These are phyloP conservation scores for Stromatinia cepivora DNA, from an alignment of 2,329 filamentous ascomycete genomes.

Conservation along the genomic window DNA sequence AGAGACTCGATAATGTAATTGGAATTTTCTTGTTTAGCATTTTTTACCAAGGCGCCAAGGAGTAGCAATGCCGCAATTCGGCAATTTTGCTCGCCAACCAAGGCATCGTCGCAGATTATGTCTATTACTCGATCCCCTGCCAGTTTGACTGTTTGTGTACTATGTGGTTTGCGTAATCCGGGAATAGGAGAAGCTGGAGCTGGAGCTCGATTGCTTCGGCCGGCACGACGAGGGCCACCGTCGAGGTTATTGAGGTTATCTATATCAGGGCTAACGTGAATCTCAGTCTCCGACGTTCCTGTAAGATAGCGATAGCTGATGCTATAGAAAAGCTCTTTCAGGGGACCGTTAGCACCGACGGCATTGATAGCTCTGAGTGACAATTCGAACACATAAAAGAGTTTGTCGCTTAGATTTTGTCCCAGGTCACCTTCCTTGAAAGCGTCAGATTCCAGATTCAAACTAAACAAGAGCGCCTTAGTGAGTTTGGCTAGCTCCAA, in stretches of 20 bases:
- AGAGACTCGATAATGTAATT: constrained; percentile 76
- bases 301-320: constrained; percentile 86
- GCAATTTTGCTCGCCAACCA: constrained; percentile 76
- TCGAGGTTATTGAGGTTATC: background rate
- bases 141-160: constrained; percentile 69
- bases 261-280: constrained; percentile 44
- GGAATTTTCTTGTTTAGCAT: constrained; percentile 71
- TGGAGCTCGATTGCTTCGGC: background rate
- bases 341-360: constrained; percentile 65
- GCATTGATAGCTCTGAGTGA: constrained; percentile 78
- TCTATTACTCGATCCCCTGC: constrained; percentile 82
- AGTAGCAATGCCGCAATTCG: constrained; percentile 84
- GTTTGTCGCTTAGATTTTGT: constrained; percentile 81
- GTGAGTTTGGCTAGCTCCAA: constrained; percentile 76
- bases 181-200: constrained; percentile 42
- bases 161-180: constrained; percentile 50
- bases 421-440: constrained; percentile 52
- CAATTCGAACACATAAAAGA: constrained; percentile 88
- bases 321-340: constrained; percentile 85
- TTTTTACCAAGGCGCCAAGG: constrained; percentile 72
- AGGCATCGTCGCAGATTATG: constrained; percentile 89
- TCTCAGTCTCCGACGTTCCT: constrained; percentile 57
- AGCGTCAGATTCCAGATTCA: constrained; percentile 57
- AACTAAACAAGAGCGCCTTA: constrained; percentile 68
- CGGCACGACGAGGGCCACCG: background rate